phyloP scores from a whole-genome alignment of 2,329 filamentous ascomycete genomes.

The Neofusicoccum sp. region DNA sequence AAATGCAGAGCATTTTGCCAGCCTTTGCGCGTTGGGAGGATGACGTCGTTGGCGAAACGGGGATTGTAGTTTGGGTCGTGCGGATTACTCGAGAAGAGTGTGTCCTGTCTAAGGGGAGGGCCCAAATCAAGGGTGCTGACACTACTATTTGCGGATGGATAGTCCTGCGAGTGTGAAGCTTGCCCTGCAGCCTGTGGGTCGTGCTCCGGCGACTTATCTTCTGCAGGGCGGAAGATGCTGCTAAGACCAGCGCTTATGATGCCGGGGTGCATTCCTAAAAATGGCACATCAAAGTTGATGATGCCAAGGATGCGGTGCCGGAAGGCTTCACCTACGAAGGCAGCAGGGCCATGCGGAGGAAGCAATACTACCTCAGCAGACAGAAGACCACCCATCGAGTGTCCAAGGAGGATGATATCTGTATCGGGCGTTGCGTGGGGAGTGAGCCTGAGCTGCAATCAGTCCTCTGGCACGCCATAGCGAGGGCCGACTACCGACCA shows the following conservation, averaged over 20 bases:
- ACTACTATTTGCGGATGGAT: constrained; percentile 17
- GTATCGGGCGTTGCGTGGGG: constrained; percentile 72
- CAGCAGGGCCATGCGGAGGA: constrained; percentile 29
- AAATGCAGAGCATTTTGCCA: constrained; percentile 70
- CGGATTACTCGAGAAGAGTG: constrained; percentile 38
- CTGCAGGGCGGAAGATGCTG: constrained; percentile 64
- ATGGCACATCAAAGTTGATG: constrained; percentile 81
- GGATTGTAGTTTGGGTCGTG: constrained; percentile 70
- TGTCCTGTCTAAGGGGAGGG: constrained; percentile 33
- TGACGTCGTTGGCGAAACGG: constrained; percentile 71
- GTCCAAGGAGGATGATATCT: constrained; percentile 79
- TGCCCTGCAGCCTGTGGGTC: constrained; percentile 22
- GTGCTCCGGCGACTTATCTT: constrained; percentile 12
- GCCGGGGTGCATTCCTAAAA: constrained; percentile 84
- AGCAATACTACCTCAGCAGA: constrained; percentile 75
- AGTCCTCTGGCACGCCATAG: constrained; percentile 19
- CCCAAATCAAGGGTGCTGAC: constrained; percentile 7
- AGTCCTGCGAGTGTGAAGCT: neutral
- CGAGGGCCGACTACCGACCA: constrained; percentile 53
- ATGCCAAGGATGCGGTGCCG: constrained; percentile 77
- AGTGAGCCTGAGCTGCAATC: constrained; percentile 54
- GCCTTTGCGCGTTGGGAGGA: constrained; percentile 66
- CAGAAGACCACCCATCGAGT: constrained; percentile 86
- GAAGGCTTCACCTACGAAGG: constrained; percentile 43
- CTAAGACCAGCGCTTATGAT: constrained; percentile 79